phyloP scores from a whole-genome alignment of 148 eudicot genomes.

The Persicaria tinctoria region DNA sequence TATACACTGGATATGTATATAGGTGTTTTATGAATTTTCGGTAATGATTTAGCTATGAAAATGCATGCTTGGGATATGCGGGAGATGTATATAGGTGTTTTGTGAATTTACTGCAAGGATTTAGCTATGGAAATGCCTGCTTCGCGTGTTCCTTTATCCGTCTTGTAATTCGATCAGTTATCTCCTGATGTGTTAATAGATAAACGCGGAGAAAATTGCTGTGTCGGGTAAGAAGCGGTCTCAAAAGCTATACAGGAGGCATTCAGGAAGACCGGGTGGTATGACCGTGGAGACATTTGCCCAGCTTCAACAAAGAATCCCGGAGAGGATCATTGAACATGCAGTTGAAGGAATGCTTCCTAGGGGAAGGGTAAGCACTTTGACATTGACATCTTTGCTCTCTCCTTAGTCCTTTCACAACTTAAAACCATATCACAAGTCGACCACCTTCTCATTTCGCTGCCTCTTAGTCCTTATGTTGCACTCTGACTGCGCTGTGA shows the following conservation, averaged over 20 bases:
- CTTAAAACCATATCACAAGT: no score
- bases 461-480: no score
- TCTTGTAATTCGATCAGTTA: not conserved
- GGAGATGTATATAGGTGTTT: not conserved
- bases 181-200: slow-evolving; percentile 23
- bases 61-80: not conserved
- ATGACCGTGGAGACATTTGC: slow-evolving; percentile 97
- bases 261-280: slow-evolving; percentile 99
- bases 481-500: no score
- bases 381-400: no score
- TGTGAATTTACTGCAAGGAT: not conserved
- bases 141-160: not conserved
- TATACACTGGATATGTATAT: not conserved
- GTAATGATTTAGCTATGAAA: not conserved
- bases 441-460: no score
- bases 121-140: not conserved
- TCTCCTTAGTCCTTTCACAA: no score
- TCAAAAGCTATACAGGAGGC: slow-evolving; percentile 90
- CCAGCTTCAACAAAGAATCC: slow-evolving; percentile 92
- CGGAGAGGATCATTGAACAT: slow-evolving; percentile 94
- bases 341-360: slow-evolving; percentile 99
- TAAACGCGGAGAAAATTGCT: slow-evolving; percentile 88
- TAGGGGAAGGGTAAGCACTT: slow-evolving; percentile 67
- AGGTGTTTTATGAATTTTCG: not conserved
- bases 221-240: slow-evolving; percentile 88